Evolutionary conservation across 768 basidiomycete genomes (phyloP).

Genomic region (Strobilomyces dryophilus): DNA sequence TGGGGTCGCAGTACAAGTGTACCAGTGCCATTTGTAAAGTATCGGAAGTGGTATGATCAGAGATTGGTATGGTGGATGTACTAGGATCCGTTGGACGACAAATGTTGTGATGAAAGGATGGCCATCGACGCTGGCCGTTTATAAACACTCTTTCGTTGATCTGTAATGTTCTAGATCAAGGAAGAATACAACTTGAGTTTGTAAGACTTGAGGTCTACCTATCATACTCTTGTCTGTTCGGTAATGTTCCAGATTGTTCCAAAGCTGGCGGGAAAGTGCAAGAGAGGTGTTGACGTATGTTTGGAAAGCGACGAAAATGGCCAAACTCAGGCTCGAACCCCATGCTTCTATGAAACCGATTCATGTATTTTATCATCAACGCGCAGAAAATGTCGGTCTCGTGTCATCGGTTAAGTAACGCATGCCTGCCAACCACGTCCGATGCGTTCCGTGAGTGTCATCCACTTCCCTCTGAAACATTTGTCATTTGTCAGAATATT

Average conservation of each 20-base stretch:
- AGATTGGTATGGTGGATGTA: too few species aligned
- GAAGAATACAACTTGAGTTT: not conserved
- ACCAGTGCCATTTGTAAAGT: not conserved
- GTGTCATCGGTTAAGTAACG: not conserved
- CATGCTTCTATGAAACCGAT: too few species aligned
- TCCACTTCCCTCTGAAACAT: too few species aligned
- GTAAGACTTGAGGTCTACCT: not conserved
- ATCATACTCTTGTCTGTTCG: not conserved
- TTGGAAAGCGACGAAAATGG: not conserved
- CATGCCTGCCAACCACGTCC: too few species aligned
- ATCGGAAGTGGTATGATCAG: not conserved
- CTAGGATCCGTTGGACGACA: not conserved
- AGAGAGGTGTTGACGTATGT: not conserved
- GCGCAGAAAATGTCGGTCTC: not conserved
- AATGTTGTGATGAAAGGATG: not conserved
- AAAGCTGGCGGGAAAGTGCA: not conserved
- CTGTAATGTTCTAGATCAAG: not conserved
- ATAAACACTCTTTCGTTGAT: not conserved
- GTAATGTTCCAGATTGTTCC: not conserved
- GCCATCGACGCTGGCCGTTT: not conserved
- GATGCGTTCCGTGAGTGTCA: too few species aligned
- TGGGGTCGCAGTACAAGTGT: not conserved
- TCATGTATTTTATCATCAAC: not conserved
- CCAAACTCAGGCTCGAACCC: too few species aligned
- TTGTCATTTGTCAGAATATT: too few species aligned